A percentile compares a stretch with the other conserved stretches of the same genome.
phyloP scores from a whole-genome alignment of 257 asterid species.

The Solanum tarijense region DNA sequence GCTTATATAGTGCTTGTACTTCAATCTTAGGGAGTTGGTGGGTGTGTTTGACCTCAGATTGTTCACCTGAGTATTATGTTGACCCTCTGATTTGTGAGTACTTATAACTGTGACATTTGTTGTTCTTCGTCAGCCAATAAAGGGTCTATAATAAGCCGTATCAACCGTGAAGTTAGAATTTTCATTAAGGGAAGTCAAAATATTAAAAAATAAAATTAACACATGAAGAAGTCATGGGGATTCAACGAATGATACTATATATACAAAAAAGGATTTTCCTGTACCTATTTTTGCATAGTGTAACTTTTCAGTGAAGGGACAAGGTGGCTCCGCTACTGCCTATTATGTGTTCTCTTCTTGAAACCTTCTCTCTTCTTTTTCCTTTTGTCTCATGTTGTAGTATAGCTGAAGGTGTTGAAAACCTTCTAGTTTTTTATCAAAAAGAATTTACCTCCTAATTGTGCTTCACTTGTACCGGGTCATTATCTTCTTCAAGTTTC shows the following conservation, averaged over 20 bases:
- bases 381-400: background rate
- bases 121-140: background rate
- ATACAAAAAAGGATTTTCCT: background rate
- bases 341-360: background rate
- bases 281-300: background rate
- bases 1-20: background rate
- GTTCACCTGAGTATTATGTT: background rate
- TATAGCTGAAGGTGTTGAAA: background rate
- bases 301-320: background rate
- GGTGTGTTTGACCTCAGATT: background rate
- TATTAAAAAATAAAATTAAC: background rate
- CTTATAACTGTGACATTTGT: background rate
- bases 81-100: background rate
- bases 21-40: background rate
- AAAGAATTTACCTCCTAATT: background rate
- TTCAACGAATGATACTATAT: background rate
- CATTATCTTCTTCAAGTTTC: background rate
- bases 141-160: background rate
- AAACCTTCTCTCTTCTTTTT: background rate
- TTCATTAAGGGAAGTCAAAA: background rate
- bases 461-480: background rate
- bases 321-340: background rate
- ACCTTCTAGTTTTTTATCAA: background rate
- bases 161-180: background rate
- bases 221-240: background rate